These are phyloP conservation scores for Candida awuae DNA, from an alignment of 805 yeast species.

Conservation along the genomic window DNA sequence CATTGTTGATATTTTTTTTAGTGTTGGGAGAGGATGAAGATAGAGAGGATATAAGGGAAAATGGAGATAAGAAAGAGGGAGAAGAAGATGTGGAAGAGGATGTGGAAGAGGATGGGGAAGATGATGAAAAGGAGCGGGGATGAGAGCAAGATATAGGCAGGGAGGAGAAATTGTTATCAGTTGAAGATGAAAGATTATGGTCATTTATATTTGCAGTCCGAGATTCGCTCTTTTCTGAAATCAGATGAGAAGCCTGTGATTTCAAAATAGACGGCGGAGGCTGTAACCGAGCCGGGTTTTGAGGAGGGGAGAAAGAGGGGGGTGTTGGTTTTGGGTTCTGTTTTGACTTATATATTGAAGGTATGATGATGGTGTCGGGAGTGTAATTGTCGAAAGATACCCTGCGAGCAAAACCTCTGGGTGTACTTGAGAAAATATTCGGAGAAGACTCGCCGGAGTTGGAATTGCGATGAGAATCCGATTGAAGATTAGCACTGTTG, in stretches of 20 bases:
- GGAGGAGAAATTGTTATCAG: too few relatives aligned
- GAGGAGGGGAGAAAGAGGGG: neutral
- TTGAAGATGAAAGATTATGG: too few relatives aligned
- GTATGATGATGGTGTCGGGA: constrained; percentile 35
- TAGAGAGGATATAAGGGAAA: neutral
- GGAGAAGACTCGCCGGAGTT: too few relatives aligned
- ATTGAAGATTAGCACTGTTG: neutral
- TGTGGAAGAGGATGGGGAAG: constrained; percentile 25
- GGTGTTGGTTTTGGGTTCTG: neutral
- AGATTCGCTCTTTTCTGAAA: too few relatives aligned
- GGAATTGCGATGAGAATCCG: too few relatives aligned
- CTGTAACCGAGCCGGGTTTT: neutral
- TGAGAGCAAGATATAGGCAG: neutral
- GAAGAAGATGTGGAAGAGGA: constrained; percentile 41
- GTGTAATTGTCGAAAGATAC: constrained; percentile 16
- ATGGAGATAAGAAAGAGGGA: constrained; percentile 6
- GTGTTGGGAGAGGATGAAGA: neutral
- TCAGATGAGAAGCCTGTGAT: too few relatives aligned
- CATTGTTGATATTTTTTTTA: constrained; percentile 1
- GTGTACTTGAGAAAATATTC: neutral
- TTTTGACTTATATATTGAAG: constrained; percentile 38
- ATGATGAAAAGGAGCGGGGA: constrained; percentile 1
- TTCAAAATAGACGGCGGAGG: too few relatives aligned
- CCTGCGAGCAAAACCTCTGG: constrained; percentile 5
- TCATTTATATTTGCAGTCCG: too few relatives aligned